phyloP scores from a whole-genome alignment of 805 yeast genomes.

The Wickerhamiella kurtzmanii region DNA sequence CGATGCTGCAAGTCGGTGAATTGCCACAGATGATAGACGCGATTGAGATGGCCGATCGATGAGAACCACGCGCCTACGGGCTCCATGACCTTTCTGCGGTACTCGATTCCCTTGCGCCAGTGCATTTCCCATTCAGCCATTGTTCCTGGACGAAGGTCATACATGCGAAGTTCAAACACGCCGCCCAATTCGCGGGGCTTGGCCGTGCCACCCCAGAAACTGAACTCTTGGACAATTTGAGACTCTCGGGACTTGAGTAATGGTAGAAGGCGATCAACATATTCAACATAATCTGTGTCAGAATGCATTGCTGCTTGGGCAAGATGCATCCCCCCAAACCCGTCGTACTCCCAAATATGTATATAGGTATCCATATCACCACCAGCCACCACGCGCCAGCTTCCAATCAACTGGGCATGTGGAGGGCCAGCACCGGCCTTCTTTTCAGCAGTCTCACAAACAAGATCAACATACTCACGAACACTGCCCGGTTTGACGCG shows the following conservation, averaged over 20 bases:
- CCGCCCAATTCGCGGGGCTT: constrained; percentile 31
- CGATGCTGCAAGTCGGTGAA: constrained; percentile 33
- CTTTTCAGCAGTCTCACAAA: constrained; percentile 12
- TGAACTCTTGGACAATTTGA: constrained; percentile 30
- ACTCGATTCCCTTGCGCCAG: constrained; percentile 31
- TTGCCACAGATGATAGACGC: constrained; percentile 34
- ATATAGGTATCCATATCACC: constrained; percentile 28
- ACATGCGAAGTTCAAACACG: constrained; percentile 30
- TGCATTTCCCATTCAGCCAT: constrained; percentile 33
- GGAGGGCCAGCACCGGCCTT: constrained; percentile 23
- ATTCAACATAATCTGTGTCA: constrained; percentile 22
- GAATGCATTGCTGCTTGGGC: constrained; percentile 26
- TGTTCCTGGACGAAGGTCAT: constrained; percentile 29
- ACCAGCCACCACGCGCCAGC: constrained; percentile 32
- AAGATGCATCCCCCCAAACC: constrained; percentile 30
- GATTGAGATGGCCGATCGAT: constrained; percentile 29
- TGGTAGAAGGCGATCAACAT: constrained; percentile 23
- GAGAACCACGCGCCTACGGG: constrained; percentile 36
- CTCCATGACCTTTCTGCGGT: constrained; percentile 34
- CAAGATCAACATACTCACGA: constrained; percentile 26
- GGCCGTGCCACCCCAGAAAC: constrained; percentile 35
- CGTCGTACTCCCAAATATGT: constrained; percentile 33
- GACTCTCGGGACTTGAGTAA: constrained; percentile 25
- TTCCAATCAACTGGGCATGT: constrained; percentile 28
- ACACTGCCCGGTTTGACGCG: constrained; percentile 27